phyloP scores from a whole-genome alignment of 108 stramenopile species.

The Pseudonitzschia pungens region DNA sequence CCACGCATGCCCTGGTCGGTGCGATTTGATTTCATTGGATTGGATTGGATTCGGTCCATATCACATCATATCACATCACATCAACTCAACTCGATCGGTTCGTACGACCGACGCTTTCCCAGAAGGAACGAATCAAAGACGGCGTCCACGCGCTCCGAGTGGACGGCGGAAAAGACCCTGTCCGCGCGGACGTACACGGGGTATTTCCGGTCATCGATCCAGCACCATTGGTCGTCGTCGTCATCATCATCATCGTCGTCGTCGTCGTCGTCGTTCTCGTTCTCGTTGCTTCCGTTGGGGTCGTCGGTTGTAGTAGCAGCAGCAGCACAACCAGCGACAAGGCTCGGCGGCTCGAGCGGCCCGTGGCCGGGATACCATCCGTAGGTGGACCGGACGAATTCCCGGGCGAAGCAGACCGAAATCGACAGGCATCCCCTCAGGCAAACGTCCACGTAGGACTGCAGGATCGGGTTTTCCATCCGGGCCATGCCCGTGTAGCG shows the following conservation, averaged over 20 bases:
- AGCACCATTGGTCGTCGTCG: constrained; percentile 8
- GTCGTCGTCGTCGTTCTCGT: background rate
- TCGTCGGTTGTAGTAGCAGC: background rate
- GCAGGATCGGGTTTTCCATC: constrained; percentile 52
- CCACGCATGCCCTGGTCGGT: too few species aligned
- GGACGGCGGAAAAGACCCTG: constrained; percentile 38
- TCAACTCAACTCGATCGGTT: too few species aligned
- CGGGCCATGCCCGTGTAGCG: constrained; percentile 23
- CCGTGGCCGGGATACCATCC: constrained; percentile 65
- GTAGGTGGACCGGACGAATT: constrained; percentile 51
- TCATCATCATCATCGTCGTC: constrained; percentile 2
- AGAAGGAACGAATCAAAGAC: background rate
- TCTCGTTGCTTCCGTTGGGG: background rate
- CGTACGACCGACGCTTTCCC: background rate
- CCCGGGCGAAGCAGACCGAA: constrained; percentile 48
- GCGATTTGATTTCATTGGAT: too few species aligned
- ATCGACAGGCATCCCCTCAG: constrained; percentile 64
- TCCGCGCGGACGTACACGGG: constrained; percentile 66
- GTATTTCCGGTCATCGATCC: constrained; percentile 64
- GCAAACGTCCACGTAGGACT: constrained; percentile 73
- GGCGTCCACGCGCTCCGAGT: constrained; percentile 24
- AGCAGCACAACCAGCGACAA: background rate
- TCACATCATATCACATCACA: too few species aligned
- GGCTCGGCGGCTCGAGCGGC: too few species aligned
- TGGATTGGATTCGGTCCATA: too few species aligned